Percentiles rank a stretch among this genome's conserved stretches.
These are phyloP conservation scores for Ambrosiella xylebori DNA, from an alignment of 2,329 filamentous ascomycete species.

Conservation along the genomic window DNA sequence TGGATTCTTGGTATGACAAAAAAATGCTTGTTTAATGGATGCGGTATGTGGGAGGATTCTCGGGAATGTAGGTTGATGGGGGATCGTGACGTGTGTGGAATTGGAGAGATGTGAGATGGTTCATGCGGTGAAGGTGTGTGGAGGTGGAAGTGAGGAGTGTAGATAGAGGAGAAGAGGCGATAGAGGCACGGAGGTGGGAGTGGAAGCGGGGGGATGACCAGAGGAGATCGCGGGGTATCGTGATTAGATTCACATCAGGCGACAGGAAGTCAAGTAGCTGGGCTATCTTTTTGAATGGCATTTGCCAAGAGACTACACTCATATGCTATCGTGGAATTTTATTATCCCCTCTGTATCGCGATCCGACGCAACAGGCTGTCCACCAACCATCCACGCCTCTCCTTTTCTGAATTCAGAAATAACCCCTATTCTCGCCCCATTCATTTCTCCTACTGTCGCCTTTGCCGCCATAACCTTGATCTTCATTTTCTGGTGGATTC, in stretches of 20 bases:
- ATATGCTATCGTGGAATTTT: too few relatives aligned
- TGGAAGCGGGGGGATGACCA: neutral
- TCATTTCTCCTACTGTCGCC: neutral
- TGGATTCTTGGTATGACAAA: neutral
- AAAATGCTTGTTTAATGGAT: neutral
- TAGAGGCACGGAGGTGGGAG: neutral
- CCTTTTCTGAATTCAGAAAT: neutral
- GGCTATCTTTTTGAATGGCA: too few relatives aligned
- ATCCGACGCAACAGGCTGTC: neutral
- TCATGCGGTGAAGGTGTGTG: neutral
- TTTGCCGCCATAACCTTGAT: neutral
- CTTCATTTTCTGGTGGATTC: conserved; percentile 15
- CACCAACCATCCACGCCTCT: neutral
- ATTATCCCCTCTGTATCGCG: neutral
- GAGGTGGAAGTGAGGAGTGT: neutral
- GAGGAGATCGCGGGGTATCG: neutral
- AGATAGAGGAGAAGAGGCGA: neutral
- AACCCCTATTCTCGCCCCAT: neutral
- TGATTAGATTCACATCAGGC: neutral
- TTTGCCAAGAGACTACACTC: neutral
- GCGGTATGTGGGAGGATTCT: neutral
- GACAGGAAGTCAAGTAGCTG: neutral
- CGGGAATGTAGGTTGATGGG: neutral
- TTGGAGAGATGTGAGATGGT: conserved; percentile 1
- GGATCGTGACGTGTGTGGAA: neutral